phyloP scores from a whole-genome alignment of 192 early-diverging fungal genomes.

The Haplosporangium gracile region DNA sequence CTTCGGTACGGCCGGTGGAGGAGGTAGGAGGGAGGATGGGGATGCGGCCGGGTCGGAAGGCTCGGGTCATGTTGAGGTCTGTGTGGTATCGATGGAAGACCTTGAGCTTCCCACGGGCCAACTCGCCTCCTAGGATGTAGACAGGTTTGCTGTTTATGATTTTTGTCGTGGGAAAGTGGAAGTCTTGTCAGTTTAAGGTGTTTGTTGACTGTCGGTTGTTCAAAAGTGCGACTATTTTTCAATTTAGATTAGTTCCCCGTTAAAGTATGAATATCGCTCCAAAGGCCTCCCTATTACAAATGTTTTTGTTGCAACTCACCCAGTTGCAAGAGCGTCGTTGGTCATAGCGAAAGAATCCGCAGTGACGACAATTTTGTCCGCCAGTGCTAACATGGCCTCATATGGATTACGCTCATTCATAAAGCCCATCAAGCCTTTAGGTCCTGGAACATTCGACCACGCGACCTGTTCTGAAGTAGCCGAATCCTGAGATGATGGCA shows the following conservation, averaged over 20 bases:
- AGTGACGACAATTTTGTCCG: constrained; percentile 51
- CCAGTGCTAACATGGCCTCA: constrained; percentile 44
- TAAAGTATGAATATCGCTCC: background rate
- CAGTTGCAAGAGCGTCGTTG: constrained; percentile 50
- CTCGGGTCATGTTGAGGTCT: constrained; percentile 28
- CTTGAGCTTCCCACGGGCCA: constrained; percentile 46
- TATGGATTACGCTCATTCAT: constrained; percentile 17
- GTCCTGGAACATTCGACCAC: constrained; percentile 17
- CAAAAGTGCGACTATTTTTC: background rate
- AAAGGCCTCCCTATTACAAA: background rate
- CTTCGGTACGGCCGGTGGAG: background rate
- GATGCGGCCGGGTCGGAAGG: constrained; percentile 49
- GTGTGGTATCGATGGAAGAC: constrained; percentile 46
- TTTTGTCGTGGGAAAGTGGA: background rate
- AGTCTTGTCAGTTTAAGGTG: background rate
- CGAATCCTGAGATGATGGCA: background rate
- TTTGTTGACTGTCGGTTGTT: background rate
- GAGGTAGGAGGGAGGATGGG: constrained; percentile 8
- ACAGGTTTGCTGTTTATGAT: constrained; percentile 39
- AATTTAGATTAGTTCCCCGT: background rate
- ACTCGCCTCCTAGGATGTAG: constrained; percentile 41
- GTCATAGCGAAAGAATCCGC: constrained; percentile 54
- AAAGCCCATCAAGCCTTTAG: constrained; percentile 16
- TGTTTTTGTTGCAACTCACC: constrained; percentile 15
- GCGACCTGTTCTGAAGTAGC: background rate